Conservation (phyloP, 148 eudicot species). For the Amaranthus hypochondriacus region DNA sequence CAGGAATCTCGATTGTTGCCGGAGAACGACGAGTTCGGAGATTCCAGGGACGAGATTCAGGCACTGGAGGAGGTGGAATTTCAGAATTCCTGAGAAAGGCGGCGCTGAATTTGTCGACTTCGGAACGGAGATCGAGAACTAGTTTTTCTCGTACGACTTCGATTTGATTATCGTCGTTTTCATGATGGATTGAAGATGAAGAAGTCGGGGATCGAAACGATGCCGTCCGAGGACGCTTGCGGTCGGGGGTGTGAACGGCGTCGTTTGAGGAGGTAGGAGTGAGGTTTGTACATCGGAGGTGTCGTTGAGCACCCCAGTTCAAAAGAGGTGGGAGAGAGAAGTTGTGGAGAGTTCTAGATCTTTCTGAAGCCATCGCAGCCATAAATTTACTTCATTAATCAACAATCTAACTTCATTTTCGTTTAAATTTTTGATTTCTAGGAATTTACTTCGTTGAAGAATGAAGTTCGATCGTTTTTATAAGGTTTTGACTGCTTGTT, state of each 20-base stretch:
- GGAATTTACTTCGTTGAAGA: constrained; percentile 5
- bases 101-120: constrained; percentile 53
- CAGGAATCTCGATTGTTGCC: constrained; percentile 12
- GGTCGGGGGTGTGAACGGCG: constrained; percentile 13
- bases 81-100: constrained; percentile 14
- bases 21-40: constrained; percentile 50
- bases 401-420: neutral
- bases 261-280: constrained; percentile 30
- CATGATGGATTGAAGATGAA: neutral
- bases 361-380: constrained; percentile 54
- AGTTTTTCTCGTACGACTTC: constrained; percentile 61
- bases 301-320: constrained; percentile 58
- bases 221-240: constrained; percentile 10
- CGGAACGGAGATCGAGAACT: constrained; percentile 62
- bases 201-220: constrained; percentile 1
- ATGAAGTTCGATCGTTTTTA: neutral
- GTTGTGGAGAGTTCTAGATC: constrained; percentile 62
- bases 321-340: constrained; percentile 59
- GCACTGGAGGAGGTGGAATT: constrained; percentile 21
- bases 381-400: neutral
- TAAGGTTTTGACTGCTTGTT: neutral
- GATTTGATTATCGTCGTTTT: constrained; percentile 32
- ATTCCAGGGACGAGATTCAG: constrained; percentile 56
- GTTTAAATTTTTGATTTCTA: neutral
- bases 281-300: constrained; percentile 38